A percentile compares a stretch with the other conserved stretches of the same genome.
phyloP scores from a whole-genome alignment of 208 protist species.

The Leishmania lainsoni region DNA sequence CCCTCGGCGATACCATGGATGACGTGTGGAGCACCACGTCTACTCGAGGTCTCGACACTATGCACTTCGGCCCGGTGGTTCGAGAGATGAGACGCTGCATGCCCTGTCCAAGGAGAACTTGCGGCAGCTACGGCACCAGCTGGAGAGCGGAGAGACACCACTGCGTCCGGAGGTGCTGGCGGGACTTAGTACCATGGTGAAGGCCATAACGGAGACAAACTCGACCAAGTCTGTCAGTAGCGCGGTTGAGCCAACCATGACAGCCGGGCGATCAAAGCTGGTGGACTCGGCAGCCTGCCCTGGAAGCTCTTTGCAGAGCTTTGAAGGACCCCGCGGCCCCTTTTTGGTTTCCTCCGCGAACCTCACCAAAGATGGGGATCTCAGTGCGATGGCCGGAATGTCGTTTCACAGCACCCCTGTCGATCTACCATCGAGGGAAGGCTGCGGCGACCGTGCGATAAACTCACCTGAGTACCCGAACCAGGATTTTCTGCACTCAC shows the following conservation, averaged over 20 bases:
- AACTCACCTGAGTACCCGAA: slow-evolving; percentile 1
- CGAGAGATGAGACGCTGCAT: slow-evolving; percentile 21
- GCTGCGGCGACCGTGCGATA: not conserved
- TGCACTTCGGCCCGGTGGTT: not conserved
- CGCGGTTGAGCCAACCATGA: slow-evolving; percentile 40
- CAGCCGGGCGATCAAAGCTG: slow-evolving; percentile 26
- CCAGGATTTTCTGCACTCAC: not conserved
- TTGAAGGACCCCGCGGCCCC: not conserved
- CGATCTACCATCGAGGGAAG: slow-evolving; percentile 21
- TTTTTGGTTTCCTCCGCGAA: not conserved
- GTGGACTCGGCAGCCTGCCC: slow-evolving; percentile 6
- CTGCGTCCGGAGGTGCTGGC: slow-evolving; percentile 60
- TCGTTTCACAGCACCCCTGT: slow-evolving; percentile 28
- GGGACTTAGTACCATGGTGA: slow-evolving; percentile 42
- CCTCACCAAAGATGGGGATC: slow-evolving; percentile 6
- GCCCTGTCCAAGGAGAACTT: slow-evolving; percentile 58
- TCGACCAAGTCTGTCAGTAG: slow-evolving; percentile 39
- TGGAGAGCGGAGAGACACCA: slow-evolving; percentile 57
- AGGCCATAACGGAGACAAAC: slow-evolving; percentile 34
- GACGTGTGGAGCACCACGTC: slow-evolving; percentile 63
- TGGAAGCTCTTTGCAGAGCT: slow-evolving; percentile 17
- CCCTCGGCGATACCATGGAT: slow-evolving; percentile 36
- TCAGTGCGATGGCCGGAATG: slow-evolving; percentile 5
- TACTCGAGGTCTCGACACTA: slow-evolving; percentile 33
- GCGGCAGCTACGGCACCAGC: slow-evolving; percentile 53